Evolutionary conservation across 108 stramenopile genomes (phyloP), one percentile per base, ranked within the genome.

Genomic region (Skeletonema marinoi): DNA sequence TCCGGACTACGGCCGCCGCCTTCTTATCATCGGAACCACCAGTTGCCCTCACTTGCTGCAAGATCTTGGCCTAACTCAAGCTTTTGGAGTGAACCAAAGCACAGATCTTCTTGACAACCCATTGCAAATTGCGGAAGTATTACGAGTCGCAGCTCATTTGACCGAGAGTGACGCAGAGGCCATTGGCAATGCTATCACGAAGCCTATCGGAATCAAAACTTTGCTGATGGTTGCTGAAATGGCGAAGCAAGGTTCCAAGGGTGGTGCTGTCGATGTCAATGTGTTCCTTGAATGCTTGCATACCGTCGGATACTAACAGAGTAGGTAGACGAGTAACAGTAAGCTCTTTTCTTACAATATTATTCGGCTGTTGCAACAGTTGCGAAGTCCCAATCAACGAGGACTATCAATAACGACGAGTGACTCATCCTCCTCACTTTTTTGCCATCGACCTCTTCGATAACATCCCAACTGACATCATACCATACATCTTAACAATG

Each of bases 161-260:
- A 74, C 65, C 25, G 90, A 91, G 64, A 75, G 78, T 29, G 97
- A 97, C 66, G 91, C 96, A 21, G 74, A 86, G 41, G 82, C 70
- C 30, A 99, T 99, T 73, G 93, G 95, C 32, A 83, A 87, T 65
- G 90, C 92, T 6, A 96, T 98, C 74, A 84, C 84, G 16, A 91
- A 97, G 68, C 97, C 98, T 0, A 98, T 99, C 68, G 98, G 97
- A 68, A 95, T 99, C 83, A 99, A 99, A 84, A 92, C 96, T 65
- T 80, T 99, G 29, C 74, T 99, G 61, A 94, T 98, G 93, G 92
- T 98, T 9, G 90, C 93, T 19, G 97, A 98, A 83, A 99, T 99
- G 99, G 99, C 99, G 16, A 90, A 96, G 68, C 92, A 96, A 68
- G 88, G 90, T 11, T 84, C 87, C 21, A 78, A 84, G 30, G 70